Conservation (phyloP, 331 rosid genomes). For the Malus hybrid region DNA sequence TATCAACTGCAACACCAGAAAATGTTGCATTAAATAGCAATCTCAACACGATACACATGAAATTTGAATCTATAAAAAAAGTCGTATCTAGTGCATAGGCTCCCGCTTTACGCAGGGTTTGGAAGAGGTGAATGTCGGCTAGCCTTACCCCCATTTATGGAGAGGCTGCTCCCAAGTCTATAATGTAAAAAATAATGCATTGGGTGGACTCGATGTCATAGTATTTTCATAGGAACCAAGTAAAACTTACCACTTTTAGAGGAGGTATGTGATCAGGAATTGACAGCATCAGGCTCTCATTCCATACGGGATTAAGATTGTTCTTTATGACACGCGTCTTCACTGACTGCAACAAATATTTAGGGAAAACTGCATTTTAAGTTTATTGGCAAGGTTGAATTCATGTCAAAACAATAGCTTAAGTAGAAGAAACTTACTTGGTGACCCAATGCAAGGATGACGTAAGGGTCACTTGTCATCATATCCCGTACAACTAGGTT, state of each 20-base stretch:
- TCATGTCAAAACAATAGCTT: slow-evolving; percentile 1
- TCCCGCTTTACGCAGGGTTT: too few relatives aligned
- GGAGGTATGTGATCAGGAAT: slow-evolving; percentile 92
- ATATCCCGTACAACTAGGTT: slow-evolving; percentile 79
- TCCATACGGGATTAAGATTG: slow-evolving; percentile 91
- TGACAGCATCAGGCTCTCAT: slow-evolving; percentile 84
- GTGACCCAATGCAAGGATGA: slow-evolving; percentile 76
- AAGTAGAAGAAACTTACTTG: slow-evolving; percentile 61
- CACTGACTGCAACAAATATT: slow-evolving; percentile 61
- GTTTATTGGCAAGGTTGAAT: background rate
- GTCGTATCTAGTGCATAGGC: too few relatives aligned
- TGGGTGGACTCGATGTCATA: background rate
- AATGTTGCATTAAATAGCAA: background rate
- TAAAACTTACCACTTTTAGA: slow-evolving; percentile 68
- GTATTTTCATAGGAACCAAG: background rate
- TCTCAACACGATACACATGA: background rate
- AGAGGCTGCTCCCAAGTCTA: too few relatives aligned
- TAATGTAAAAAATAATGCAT: background rate
- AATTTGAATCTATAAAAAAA: background rate
- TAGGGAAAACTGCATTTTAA: background rate
- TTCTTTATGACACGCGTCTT: slow-evolving; percentile 85
- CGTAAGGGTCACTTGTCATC: slow-evolving; percentile 88
- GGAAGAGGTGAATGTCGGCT: too few relatives aligned
- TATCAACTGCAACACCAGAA: background rate
- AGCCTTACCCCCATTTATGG: too few relatives aligned